These are phyloP conservation scores for Ilyonectria mors-panacis DNA, from an alignment of 2,329 filamentous ascomycete genomes.

Conservation along the genomic window DNA sequence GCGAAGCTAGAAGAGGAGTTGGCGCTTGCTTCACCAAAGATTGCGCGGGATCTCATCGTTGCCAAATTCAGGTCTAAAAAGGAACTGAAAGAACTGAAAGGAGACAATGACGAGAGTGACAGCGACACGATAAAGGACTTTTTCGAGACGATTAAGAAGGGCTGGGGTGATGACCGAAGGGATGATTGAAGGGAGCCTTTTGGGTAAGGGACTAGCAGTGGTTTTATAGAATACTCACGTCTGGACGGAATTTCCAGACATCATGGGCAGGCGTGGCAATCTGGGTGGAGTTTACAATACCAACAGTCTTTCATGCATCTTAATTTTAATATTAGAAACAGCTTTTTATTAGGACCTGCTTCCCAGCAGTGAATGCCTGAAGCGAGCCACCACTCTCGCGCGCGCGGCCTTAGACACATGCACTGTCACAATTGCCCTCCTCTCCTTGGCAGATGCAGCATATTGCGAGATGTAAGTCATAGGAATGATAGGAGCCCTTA, in stretches of 20 bases:
- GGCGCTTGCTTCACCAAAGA: slow-evolving; percentile 38
- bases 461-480: too few relatives aligned
- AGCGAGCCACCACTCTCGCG: too few relatives aligned
- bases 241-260: not conserved
- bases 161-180: not conserved
- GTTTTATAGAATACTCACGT: not conserved
- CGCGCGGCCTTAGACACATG: too few relatives aligned
- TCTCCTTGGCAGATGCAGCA: too few relatives aligned
- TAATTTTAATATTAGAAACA: not conserved
- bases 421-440: too few relatives aligned
- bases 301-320: not conserved
- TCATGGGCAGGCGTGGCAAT: not conserved
- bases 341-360: too few relatives aligned
- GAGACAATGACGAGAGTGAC: slow-evolving; percentile 28
- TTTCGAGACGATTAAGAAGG: slow-evolving; percentile 31
- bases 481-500: too few relatives aligned
- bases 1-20: slow-evolving; percentile 45
- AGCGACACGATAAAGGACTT: slow-evolving; percentile 39
- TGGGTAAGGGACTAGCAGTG: not conserved
- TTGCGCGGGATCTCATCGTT: slow-evolving; percentile 44
- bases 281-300: not conserved
- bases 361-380: too few relatives aligned
- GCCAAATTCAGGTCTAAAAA: slow-evolving; percentile 37
- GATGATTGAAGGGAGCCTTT: too few relatives aligned
- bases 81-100: slow-evolving; percentile 11